phyloP scores from a whole-genome alignment of 345 rosid species.

The Populus pruinosa region DNA sequence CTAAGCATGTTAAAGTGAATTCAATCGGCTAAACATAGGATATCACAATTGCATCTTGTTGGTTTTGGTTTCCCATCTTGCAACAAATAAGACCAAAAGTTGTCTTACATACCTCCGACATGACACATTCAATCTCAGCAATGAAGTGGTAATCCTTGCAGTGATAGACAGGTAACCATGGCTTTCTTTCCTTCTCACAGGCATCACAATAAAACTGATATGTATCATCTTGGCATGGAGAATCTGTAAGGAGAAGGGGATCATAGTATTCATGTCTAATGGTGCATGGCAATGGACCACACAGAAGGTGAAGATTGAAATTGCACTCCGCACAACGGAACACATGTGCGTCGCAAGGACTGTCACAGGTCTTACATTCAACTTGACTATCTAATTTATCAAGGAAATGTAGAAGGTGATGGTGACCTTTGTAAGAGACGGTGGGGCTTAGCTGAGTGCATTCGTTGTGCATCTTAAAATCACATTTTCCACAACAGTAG shows the following conservation, averaged over 20 bases:
- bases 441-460: too few species aligned
- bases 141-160: slow-evolving; percentile 7
- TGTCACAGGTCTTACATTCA: neutral
- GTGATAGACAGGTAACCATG: neutral
- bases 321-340: slow-evolving; percentile 5
- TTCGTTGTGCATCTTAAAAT: too few species aligned
- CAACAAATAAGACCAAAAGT: neutral
- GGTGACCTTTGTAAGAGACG: neutral
- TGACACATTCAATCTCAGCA: neutral
- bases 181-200: slow-evolving; percentile 10
- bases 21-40: too few species aligned
- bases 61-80: too few species aligned
- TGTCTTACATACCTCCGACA: slow-evolving; percentile 6
- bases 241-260: neutral
- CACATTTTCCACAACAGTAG: too few species aligned
- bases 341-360: neutral
- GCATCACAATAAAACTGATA: slow-evolving; percentile 13
- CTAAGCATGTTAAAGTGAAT: too few species aligned
- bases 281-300: slow-evolving; percentile 10
- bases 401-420: neutral
- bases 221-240: neutral
- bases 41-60: too few species aligned
- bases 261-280: slow-evolving; percentile 4
- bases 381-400: neutral
- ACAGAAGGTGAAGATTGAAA: neutral